A percentile compares a stretch with the other conserved stretches of the same genome.
Evolutionary conservation across 768 basidiomycete genomes (phyloP).

Genomic region (Lepiota brunneoincarnata): DNA sequence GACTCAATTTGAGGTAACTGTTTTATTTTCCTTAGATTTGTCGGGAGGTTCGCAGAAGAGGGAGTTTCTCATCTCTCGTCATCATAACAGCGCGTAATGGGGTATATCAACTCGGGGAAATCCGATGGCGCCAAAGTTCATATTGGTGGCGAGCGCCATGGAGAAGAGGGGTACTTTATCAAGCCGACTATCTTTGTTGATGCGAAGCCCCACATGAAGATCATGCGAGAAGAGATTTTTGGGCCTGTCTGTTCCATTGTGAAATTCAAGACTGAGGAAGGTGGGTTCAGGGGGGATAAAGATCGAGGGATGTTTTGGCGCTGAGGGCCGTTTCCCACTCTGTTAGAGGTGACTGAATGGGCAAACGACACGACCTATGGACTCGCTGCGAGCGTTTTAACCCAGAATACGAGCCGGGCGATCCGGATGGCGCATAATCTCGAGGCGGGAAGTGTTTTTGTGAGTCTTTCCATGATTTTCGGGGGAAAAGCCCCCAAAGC

Average conservation of each 20-base stretch:
- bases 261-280: slow-evolving; percentile 70
- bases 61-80: too few species aligned
- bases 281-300: background rate
- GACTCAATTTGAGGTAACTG: slow-evolving; percentile 44
- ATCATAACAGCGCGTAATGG: slow-evolving; percentile 11
- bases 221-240: slow-evolving; percentile 49
- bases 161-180: slow-evolving; percentile 56
- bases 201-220: slow-evolving; percentile 65
- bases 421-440: slow-evolving; percentile 52
- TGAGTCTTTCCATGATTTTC: slow-evolving; percentile 57
- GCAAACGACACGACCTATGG: slow-evolving; percentile 82
- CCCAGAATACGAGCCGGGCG: slow-evolving; percentile 63
- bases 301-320: too few species aligned
- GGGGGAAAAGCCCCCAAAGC: slow-evolving; percentile 35
- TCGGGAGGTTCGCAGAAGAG: too few species aligned
- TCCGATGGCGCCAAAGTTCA: slow-evolving; percentile 14
- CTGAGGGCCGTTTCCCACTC: background rate
- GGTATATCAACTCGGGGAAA: slow-evolving; percentile 43
- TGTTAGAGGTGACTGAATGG: slow-evolving; percentile 38
- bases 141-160: slow-evolving; percentile 13
- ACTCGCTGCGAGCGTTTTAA: slow-evolving; percentile 76
- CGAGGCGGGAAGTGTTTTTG: slow-evolving; percentile 14
- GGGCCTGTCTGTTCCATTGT: slow-evolving; percentile 45
- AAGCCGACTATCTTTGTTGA: slow-evolving; percentile 75
- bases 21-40: too few species aligned